phyloP scores from a whole-genome alignment of 306 rosid genomes.

The Pachyrhizus erosus region DNA sequence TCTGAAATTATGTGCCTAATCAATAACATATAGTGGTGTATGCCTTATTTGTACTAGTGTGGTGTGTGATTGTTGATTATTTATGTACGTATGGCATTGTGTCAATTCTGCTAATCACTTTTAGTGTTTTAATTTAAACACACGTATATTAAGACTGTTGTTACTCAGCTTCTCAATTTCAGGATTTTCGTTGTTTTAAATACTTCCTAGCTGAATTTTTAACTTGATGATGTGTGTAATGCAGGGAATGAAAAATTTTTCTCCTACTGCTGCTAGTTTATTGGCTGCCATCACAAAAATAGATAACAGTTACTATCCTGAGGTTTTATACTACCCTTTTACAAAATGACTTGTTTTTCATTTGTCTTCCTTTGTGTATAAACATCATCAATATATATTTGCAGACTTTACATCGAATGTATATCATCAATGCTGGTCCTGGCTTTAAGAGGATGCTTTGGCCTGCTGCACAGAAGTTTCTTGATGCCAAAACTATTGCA shows the following conservation, averaged over 20 bases:
- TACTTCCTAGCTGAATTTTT: background rate
- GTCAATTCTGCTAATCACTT: background rate
- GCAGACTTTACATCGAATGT: constrained; percentile 83
- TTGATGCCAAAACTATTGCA: constrained; percentile 73
- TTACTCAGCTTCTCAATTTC: background rate
- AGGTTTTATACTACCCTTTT: constrained; percentile 54
- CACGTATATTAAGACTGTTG: background rate
- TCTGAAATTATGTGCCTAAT: background rate
- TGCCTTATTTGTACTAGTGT: background rate
- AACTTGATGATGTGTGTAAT: constrained; percentile 33
- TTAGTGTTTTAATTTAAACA: too few relatives aligned
- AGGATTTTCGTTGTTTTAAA: background rate
- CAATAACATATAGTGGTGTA: background rate
- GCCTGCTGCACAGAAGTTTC: constrained; percentile 90
- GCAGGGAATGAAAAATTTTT: constrained; percentile 86
- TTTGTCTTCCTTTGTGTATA: background rate
- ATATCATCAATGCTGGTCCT: constrained; percentile 85
- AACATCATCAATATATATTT: constrained; percentile 24
- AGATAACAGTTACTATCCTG: constrained; percentile 82
- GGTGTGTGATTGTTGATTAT: background rate
- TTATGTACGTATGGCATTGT: background rate
- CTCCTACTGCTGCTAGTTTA: constrained; percentile 71
- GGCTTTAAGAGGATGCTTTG: constrained; percentile 88
- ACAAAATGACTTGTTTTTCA: constrained; percentile 14
- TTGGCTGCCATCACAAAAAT: constrained; percentile 70